A percentile compares a stretch with the other conserved stretches of the same genome.
These are phyloP conservation scores for Geopyxis carbonaria DNA, from an alignment of 495 filamentous ascomycete species.

Conservation along the genomic window DNA sequence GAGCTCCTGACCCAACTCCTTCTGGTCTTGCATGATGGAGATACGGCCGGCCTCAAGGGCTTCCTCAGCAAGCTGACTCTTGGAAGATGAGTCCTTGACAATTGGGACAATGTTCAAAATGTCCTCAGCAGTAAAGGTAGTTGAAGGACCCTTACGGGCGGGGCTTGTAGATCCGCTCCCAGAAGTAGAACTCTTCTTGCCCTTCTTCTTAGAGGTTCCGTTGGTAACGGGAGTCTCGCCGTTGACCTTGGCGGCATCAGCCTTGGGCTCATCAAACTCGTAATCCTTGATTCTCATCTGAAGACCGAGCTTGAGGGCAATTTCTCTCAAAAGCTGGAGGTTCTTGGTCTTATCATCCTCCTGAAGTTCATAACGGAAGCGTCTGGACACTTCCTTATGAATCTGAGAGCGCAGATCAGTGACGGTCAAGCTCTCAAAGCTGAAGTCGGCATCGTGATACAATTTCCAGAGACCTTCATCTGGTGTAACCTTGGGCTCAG, in stretches of 20 bases:
- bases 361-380: slow-evolving; percentile 61
- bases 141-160: slow-evolving; percentile 29
- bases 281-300: slow-evolving; percentile 77
- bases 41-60: slow-evolving; percentile 88
- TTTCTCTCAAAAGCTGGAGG: slow-evolving; percentile 73
- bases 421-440: slow-evolving; percentile 60
- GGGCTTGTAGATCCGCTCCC: slow-evolving; percentile 29
- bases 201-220: slow-evolving; percentile 29
- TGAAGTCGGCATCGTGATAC: slow-evolving; percentile 69
- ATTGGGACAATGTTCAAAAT: slow-evolving; percentile 81
- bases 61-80: slow-evolving; percentile 79
- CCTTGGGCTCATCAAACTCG: slow-evolving; percentile 38
- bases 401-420: slow-evolving; percentile 52
- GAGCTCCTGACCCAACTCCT: slow-evolving; percentile 89
- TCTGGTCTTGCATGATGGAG: slow-evolving; percentile 83
- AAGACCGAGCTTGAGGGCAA: slow-evolving; percentile 76
- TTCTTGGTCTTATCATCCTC: slow-evolving; percentile 44
- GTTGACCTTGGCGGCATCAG: slow-evolving; percentile 21
- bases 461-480: slow-evolving; percentile 55
- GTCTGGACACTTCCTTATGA: slow-evolving; percentile 46
- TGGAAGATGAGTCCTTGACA: slow-evolving; percentile 68
- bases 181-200: slow-evolving; percentile 59
- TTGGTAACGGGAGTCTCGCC: slow-evolving; percentile 25
- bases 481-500: slow-evolving; percentile 54
- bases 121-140: slow-evolving; percentile 67